phyloP scores from a whole-genome alignment of 345 rosid genomes.

The Murraya koenigii region DNA sequence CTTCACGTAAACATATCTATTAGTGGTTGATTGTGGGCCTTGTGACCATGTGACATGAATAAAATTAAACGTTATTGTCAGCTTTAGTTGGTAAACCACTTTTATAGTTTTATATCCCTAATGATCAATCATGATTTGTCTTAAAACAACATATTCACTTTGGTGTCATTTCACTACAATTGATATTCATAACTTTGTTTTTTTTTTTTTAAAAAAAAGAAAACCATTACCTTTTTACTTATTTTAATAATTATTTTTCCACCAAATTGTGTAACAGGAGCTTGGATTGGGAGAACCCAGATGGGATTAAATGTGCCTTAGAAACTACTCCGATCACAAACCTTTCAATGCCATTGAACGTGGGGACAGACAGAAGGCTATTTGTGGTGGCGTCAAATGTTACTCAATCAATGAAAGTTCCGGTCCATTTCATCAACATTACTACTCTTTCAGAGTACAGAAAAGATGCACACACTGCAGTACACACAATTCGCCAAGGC shows the following conservation, averaged over 20 bases:
- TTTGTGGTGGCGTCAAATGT: conserved; percentile 48
- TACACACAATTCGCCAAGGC: conserved; percentile 80
- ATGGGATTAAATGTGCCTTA: conserved; percentile 78
- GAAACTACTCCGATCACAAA: conserved; percentile 70
- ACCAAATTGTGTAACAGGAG: conserved; percentile 46
- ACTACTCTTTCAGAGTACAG: conserved; percentile 75
- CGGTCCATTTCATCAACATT: conserved; percentile 66
- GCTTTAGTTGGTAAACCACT: conserved; percentile 18
- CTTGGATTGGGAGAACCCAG: conserved; percentile 77
- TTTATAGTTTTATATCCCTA: not conserved
- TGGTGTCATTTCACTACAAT: not conserved
- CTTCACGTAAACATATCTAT: not conserved
- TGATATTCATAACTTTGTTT: not conserved
- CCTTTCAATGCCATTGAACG: conserved; percentile 45
- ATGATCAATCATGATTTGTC: not conserved
- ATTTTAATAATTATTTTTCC: too few relatives aligned
- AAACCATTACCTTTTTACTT: too few relatives aligned
- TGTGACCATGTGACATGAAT: not conserved
- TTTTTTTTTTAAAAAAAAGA: too few relatives aligned
- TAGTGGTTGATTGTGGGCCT: conserved; percentile 20
- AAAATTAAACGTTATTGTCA: not conserved
- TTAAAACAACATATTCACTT: not conserved
- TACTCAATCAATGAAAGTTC: conserved; percentile 46
- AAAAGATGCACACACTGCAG: conserved; percentile 91
- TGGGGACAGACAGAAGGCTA: conserved; percentile 74